These are phyloP conservation scores for Baudoinia panamericana DNA, from an alignment of 495 filamentous ascomycete species.

Conservation along the genomic window DNA sequence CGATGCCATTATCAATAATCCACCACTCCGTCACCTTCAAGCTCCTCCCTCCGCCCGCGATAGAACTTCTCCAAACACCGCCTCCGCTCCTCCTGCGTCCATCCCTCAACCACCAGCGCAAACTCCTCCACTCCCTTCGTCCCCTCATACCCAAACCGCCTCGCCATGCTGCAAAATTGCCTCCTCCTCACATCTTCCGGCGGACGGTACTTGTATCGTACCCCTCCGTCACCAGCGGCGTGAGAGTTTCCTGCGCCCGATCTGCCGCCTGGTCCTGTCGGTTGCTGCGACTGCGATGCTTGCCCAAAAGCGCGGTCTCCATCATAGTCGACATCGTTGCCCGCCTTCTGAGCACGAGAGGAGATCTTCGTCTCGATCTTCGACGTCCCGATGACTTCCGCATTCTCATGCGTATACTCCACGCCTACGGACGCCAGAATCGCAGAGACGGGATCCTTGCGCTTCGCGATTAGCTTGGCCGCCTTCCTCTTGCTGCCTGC, in stretches of 20 bases:
- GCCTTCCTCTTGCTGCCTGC: constrained; percentile 5
- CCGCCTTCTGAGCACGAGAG: constrained; percentile 54
- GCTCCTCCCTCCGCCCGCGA: constrained; percentile 33
- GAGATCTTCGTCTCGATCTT: constrained; percentile 71
- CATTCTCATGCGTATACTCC: constrained; percentile 92
- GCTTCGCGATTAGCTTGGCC: constrained; percentile 23
- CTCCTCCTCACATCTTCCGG: constrained; percentile 59
- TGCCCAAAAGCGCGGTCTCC: constrained; percentile 35
- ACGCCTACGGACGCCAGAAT: constrained; percentile 84
- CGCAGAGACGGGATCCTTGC: constrained; percentile 66
- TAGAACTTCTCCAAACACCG: constrained; percentile 78
- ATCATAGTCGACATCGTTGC: constrained; percentile 35
- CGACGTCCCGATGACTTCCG: constrained; percentile 83
- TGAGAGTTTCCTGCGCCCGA: constrained; percentile 6
- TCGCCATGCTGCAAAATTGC: constrained; percentile 86
- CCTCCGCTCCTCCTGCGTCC: constrained; percentile 76
- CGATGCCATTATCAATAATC: not conserved
- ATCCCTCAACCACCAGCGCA: constrained; percentile 83
- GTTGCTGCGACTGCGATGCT: not conserved
- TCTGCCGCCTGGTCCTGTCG: not conserved
- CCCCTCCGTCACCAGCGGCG: constrained; percentile 17
- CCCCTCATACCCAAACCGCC: constrained; percentile 59
- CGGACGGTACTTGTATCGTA: constrained; percentile 61
- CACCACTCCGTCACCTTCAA: not conserved
- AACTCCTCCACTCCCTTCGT: constrained; percentile 81